Evolutionary conservation across 2,329 filamentous ascomycete species (phyloP).

Genomic region (Lizonia empirigonia): DNA sequence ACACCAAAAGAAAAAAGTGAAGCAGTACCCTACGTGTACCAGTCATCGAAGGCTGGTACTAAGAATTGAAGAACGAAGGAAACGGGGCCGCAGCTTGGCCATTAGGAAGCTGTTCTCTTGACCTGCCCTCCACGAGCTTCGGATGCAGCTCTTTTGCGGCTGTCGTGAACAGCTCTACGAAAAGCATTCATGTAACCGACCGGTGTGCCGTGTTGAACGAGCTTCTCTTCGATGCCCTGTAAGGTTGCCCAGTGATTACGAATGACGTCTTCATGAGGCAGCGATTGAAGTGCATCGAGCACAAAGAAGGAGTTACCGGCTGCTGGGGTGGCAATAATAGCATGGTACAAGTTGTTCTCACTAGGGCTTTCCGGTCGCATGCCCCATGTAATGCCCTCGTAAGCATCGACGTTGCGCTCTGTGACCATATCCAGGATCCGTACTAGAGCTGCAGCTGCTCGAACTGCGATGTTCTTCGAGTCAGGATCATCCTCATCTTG

Average conservation of each 20-base stretch:
- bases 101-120: slow-evolving; percentile 33
- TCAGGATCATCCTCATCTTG: slow-evolving; percentile 29
- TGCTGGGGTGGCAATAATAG: slow-evolving; percentile 33
- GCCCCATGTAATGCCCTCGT: slow-evolving; percentile 39
- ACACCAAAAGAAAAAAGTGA: slow-evolving; percentile 4
- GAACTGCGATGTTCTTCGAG: slow-evolving; percentile 29
- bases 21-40: slow-evolving; percentile 8
- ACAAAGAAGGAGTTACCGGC: slow-evolving; percentile 33
- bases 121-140: slow-evolving; percentile 36
- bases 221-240: slow-evolving; percentile 33
- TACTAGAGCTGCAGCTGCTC: slow-evolving; percentile 39
- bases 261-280: slow-evolving; percentile 41
- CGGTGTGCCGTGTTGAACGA: slow-evolving; percentile 33
- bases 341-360: slow-evolving; percentile 42
- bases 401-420: slow-evolving; percentile 41
- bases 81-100: not conserved
- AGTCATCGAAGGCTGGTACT: not conserved
- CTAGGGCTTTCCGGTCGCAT: slow-evolving; percentile 32
- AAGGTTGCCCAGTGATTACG: slow-evolving; percentile 40
- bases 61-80: not conserved
- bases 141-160: slow-evolving; percentile 41
- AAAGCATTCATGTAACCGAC: slow-evolving; percentile 33
- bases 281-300: slow-evolving; percentile 32
- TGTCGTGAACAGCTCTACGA: slow-evolving; percentile 36
- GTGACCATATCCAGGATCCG: slow-evolving; percentile 42